phyloP scores from a whole-genome alignment of 140 eudicot species.

The Bidens hawaiensis region DNA sequence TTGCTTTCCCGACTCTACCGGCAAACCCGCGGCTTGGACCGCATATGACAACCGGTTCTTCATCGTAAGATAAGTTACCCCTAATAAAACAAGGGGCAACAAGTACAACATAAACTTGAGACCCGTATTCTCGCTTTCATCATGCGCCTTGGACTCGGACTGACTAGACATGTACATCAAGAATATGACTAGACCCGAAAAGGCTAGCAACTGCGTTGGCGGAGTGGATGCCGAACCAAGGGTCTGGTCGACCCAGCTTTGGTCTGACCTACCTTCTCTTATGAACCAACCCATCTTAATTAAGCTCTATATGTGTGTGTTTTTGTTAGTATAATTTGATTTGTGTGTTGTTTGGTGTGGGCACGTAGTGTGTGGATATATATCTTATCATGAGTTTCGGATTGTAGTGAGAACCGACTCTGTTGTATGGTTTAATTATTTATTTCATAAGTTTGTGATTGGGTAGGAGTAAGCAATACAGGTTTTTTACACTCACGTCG shows the following conservation, averaged over 20 bases:
- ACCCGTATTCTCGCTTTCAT: slow-evolving; percentile 35
- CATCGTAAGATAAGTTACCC: slow-evolving; percentile 22
- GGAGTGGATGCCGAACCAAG: slow-evolving; percentile 50
- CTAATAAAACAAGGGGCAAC: slow-evolving; percentile 40
- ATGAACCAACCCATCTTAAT: slow-evolving; percentile 33
- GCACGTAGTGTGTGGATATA: not conserved
- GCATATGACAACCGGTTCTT: slow-evolving; percentile 17
- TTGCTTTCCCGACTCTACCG: slow-evolving; percentile 16
- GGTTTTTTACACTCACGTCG: not conserved
- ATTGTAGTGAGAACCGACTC: slow-evolving; percentile 13
- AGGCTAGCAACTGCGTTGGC: slow-evolving; percentile 51
- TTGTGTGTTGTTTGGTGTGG: not conserved
- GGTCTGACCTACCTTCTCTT: slow-evolving; percentile 33
- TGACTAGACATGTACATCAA: slow-evolving; percentile 33
- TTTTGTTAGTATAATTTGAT: no score
- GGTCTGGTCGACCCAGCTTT: slow-evolving; percentile 61
- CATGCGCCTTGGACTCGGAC: slow-evolving; percentile 37
- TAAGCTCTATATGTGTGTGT: not conserved
- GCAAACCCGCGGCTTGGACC: slow-evolving; percentile 24
- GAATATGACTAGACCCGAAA: slow-evolving; percentile 39
- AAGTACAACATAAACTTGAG: slow-evolving; percentile 42
- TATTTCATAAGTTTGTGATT: slow-evolving; percentile 13
- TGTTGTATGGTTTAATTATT: not conserved
- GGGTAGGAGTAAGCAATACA: slow-evolving; percentile 3
- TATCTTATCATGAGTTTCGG: slow-evolving; percentile 12